Conservation (phyloP, 2,329 filamentous ascomycete species). For the Chaetomium olivaceum region DNA sequence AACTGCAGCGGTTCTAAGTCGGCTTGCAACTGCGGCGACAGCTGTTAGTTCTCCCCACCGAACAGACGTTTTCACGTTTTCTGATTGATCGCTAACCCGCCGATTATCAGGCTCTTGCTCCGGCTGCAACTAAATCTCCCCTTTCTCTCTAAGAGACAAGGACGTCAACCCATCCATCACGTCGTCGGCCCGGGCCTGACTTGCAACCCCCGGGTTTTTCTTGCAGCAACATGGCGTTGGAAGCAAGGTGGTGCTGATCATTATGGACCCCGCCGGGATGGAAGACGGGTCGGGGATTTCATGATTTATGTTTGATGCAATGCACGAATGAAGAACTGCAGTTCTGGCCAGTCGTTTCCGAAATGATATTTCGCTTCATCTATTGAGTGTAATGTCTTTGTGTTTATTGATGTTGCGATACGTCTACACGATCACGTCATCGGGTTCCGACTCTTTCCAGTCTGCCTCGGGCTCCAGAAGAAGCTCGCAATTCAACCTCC, state of each 20-base stretch:
- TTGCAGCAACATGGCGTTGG: not conserved
- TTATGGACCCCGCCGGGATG: not conserved
- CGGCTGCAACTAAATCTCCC: slow-evolving; percentile 7
- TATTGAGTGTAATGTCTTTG: not conserved
- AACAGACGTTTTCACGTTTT: too few relatives aligned
- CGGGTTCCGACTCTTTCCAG: not conserved
- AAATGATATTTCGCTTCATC: not conserved
- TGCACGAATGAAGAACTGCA: not conserved
- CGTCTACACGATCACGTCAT: not conserved
- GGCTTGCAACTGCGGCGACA: not conserved
- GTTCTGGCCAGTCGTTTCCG: not conserved
- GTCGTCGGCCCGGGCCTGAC: not conserved
- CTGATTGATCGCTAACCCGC: not conserved
- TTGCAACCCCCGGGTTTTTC: not conserved
- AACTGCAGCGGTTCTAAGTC: slow-evolving; percentile 26
- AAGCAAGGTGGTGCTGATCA: not conserved
- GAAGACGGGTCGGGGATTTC: not conserved
- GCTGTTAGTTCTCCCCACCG: slow-evolving; percentile 23
- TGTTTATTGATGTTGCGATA: not conserved
- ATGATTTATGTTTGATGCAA: not conserved
- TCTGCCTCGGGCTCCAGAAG: not conserved
- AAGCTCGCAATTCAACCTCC: not conserved
- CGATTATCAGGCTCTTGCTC: slow-evolving; percentile 28
- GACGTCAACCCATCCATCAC: not conserved
- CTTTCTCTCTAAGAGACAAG: not conserved